Conservation (phyloP, 352 stramenopile genomes). For the Globisporangium viniferum region DNA sequence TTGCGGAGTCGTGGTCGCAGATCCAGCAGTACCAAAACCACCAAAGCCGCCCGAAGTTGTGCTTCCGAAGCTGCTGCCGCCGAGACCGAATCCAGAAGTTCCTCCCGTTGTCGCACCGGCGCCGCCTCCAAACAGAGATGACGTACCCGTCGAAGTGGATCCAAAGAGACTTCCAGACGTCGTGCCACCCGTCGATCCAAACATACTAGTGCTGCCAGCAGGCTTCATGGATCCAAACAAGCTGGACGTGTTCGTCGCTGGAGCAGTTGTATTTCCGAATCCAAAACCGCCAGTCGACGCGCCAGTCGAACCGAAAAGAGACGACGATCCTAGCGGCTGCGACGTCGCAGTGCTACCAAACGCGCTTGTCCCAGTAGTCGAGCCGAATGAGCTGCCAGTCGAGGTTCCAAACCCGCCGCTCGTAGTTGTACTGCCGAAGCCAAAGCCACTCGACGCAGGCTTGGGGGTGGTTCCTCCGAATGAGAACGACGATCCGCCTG, state of each 20-base stretch:
- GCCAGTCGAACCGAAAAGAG: slow-evolving; percentile 38
- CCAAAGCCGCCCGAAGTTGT: slow-evolving; percentile 37
- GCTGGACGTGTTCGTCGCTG: slow-evolving; percentile 25
- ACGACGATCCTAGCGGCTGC: slow-evolving; percentile 34
- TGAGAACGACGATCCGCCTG: slow-evolving; percentile 32
- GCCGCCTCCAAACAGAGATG: slow-evolving; percentile 38
- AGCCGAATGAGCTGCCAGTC: slow-evolving; percentile 32
- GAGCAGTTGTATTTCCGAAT: slow-evolving; percentile 33
- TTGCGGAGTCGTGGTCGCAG: slow-evolving; percentile 11
- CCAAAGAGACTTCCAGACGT: slow-evolving; percentile 34
- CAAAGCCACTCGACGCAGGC: slow-evolving; percentile 32
- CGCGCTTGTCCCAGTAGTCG: slow-evolving; percentile 27
- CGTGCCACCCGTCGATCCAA: slow-evolving; percentile 30
- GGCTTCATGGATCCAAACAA: slow-evolving; percentile 43
- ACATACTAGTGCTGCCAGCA: slow-evolving; percentile 26
- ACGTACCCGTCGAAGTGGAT: slow-evolving; percentile 26
- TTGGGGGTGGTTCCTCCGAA: slow-evolving; percentile 35
- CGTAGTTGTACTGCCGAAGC: slow-evolving; percentile 34
- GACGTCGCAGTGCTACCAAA: slow-evolving; percentile 29
- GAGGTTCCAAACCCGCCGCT: slow-evolving; percentile 34
- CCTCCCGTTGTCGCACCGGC: slow-evolving; percentile 26
- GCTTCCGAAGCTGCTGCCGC: slow-evolving; percentile 35
- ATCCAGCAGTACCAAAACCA: slow-evolving; percentile 32
- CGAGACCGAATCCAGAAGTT: slow-evolving; percentile 40
- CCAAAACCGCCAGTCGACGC: slow-evolving; percentile 33